phyloP scores from a whole-genome alignment of 1,284 basidiomycete species.

The Polyporus tsugae region DNA sequence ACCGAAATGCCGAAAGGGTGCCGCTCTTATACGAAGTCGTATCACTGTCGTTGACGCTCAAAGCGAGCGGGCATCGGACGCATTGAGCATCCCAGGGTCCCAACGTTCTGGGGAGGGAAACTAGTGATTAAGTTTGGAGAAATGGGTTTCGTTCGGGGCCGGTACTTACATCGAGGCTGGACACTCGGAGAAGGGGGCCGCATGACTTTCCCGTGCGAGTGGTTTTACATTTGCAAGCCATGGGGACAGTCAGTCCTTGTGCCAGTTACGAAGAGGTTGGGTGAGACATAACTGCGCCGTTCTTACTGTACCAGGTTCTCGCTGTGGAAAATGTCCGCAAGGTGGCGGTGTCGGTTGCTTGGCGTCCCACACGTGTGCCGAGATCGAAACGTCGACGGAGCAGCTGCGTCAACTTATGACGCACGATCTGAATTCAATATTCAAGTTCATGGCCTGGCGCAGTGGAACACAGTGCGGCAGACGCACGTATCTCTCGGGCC shows the following conservation, averaged over 20 bases:
- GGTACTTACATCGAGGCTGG: no score
- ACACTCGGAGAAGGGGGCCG: no score
- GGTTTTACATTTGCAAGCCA: neutral
- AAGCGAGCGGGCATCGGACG: neutral
- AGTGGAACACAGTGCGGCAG: slow-evolving; percentile 1
- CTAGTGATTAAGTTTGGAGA: no score
- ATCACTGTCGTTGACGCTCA: neutral
- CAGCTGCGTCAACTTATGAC: neutral
- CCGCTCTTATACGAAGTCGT: neutral
- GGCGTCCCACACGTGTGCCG: neutral
- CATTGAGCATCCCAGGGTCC: neutral
- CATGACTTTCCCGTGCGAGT: neutral
- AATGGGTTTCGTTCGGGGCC: no score
- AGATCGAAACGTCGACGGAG: neutral
- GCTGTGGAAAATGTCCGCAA: neutral
- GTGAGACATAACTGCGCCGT: neutral
- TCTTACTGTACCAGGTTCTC: neutral
- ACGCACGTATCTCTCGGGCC: neutral
- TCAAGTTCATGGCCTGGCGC: neutral
- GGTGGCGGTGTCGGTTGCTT: neutral
- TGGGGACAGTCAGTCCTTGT: neutral
- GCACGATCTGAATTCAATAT: neutral
- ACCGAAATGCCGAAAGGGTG: neutral
- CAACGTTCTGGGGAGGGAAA: neutral
- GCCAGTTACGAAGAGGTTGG: neutral